phyloP scores from a whole-genome alignment of 208 protist species.

The Vickermania spadyakhi region DNA sequence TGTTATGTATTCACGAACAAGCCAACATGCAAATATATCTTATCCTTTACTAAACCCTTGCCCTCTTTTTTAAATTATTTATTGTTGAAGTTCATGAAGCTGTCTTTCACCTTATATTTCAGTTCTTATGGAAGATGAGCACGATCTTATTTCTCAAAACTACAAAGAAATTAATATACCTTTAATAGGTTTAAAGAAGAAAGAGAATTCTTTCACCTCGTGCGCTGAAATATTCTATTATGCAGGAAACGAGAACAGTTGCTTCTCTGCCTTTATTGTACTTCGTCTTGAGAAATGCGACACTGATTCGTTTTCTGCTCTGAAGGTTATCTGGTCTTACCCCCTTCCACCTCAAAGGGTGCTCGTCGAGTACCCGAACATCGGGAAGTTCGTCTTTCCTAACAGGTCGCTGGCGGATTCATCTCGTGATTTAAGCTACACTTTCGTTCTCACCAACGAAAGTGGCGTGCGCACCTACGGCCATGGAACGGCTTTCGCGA shows the following conservation, averaged over 20 bases:
- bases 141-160: neutral
- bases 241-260: constrained; percentile 36
- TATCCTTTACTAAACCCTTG: too few species aligned
- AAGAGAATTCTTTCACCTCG: constrained; percentile 21
- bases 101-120: neutral
- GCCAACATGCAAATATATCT: too few species aligned
- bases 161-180: constrained; percentile 32
- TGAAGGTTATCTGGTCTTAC: constrained; percentile 46
- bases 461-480: constrained; percentile 65
- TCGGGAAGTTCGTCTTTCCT: constrained; percentile 49
- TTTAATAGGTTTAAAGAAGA: constrained; percentile 24
- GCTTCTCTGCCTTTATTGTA: constrained; percentile 36
- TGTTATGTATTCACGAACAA: too few species aligned
- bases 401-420: constrained; percentile 41
- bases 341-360: constrained; percentile 23
- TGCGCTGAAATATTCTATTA: constrained; percentile 47
- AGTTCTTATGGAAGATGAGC: neutral
- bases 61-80: neutral
- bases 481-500: constrained; percentile 54
- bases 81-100: neutral
- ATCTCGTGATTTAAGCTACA: constrained; percentile 45
- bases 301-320: constrained; percentile 7
- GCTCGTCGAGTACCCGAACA: constrained; percentile 32
- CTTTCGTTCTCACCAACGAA: constrained; percentile 72
- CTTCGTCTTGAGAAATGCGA: constrained; percentile 14